Percentiles rank a stretch among this genome's conserved stretches.
Conservation (phyloP, 257 asterid genomes). For the Solanum megistacrolobum region DNA sequence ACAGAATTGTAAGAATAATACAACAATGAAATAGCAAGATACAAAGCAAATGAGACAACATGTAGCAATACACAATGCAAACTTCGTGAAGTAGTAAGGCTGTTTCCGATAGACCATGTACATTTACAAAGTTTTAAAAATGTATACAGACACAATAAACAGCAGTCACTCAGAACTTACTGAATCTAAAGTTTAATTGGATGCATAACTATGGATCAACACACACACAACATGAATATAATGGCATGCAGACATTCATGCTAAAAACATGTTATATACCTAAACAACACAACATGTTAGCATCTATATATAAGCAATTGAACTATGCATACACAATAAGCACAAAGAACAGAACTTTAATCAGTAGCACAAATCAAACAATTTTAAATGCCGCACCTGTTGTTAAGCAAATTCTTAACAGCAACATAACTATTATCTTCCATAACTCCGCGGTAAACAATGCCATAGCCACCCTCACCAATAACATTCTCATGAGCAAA, state of each 20-base stretch:
- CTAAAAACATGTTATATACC: background rate
- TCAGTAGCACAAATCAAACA: background rate
- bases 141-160: background rate
- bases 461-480: slow-evolving; percentile 28
- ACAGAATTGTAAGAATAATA: background rate
- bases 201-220: background rate
- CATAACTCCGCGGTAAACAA: slow-evolving; percentile 18
- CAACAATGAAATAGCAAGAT: background rate
- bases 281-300: background rate
- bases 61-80: background rate
- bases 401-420: slow-evolving; percentile 26
- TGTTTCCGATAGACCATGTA: background rate
- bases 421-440: slow-evolving; percentile 11
- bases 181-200: background rate
- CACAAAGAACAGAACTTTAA: background rate
- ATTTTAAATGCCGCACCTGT: background rate
- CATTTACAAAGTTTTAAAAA: background rate
- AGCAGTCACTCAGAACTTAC: background rate
- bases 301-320: background rate
- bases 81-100: background rate
- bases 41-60: background rate
- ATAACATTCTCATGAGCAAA: slow-evolving; percentile 18
- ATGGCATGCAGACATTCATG: background rate
- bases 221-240: background rate
- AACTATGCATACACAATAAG: background rate